A percentile compares a stretch with the other conserved stretches of the same genome.
phyloP scores from a whole-genome alignment of 2,329 filamentous ascomycete genomes.

The Exophiala sp. region DNA sequence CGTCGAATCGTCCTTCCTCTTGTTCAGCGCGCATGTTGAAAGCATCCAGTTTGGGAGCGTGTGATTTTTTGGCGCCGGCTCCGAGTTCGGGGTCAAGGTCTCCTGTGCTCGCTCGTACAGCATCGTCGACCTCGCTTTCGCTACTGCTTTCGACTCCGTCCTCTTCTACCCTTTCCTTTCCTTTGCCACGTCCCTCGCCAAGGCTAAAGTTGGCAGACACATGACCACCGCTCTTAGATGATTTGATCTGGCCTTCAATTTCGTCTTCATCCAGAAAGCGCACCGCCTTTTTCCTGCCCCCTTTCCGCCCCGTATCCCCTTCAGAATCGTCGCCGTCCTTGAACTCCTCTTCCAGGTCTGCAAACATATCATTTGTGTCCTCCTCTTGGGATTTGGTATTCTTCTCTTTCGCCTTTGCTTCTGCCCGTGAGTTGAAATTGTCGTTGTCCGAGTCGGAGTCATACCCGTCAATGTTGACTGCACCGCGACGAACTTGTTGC shows the following conservation, averaged over 20 bases:
- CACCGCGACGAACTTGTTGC: slow-evolving; percentile 76
- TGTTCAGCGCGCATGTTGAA: slow-evolving; percentile 91
- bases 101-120: slow-evolving; percentile 64
- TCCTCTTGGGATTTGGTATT: slow-evolving; percentile 37
- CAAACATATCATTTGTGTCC: slow-evolving; percentile 69
- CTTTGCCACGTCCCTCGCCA: slow-evolving; percentile 13
- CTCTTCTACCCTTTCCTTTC: slow-evolving; percentile 40
- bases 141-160: slow-evolving; percentile 59
- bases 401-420: slow-evolving; percentile 49
- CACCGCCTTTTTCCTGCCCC: slow-evolving; percentile 53
- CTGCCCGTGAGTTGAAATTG: slow-evolving; percentile 71
- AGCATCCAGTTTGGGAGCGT: slow-evolving; percentile 88
- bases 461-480: slow-evolving; percentile 94
- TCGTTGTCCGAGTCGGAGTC: slow-evolving; percentile 91
- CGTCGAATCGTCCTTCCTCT: slow-evolving; percentile 88
- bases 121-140: slow-evolving; percentile 58
- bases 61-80: slow-evolving; percentile 80
- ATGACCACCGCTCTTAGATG: slow-evolving; percentile 67
- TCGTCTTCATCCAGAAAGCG: slow-evolving; percentile 55
- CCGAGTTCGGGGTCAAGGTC: slow-evolving; percentile 84
- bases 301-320: slow-evolving; percentile 48
- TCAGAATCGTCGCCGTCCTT: slow-evolving; percentile 49
- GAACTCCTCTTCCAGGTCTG: slow-evolving; percentile 57
- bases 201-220: slow-evolving; percentile 54
- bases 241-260: slow-evolving; percentile 73